phyloP scores from a whole-genome alignment of 2,329 filamentous ascomycete genomes.

The Balansia obtecta region DNA sequence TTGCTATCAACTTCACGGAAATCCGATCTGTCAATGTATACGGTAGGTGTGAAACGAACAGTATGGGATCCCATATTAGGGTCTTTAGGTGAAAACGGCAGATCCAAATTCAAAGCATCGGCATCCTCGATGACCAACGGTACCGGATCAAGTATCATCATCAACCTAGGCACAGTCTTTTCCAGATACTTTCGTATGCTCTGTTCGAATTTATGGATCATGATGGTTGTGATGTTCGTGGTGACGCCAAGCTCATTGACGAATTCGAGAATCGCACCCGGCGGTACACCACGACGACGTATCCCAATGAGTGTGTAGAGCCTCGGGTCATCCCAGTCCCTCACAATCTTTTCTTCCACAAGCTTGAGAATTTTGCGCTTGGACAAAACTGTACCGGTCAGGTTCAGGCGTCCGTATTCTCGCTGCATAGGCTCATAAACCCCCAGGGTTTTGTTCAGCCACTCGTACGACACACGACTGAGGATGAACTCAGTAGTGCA shows the following conservation, averaged over 20 bases:
- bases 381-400: slow-evolving; percentile 74
- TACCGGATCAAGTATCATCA: slow-evolving; percentile 80
- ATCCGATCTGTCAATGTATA: slow-evolving; percentile 78
- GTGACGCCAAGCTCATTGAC: slow-evolving; percentile 87
- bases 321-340: slow-evolving; percentile 83
- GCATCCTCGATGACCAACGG: slow-evolving; percentile 72
- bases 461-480: slow-evolving; percentile 80
- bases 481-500: slow-evolving; percentile 90
- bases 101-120: slow-evolving; percentile 45
- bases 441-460: slow-evolving; percentile 67
- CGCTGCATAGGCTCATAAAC: slow-evolving; percentile 91
- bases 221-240: slow-evolving; percentile 66
- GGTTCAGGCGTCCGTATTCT: slow-evolving; percentile 56
- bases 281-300: slow-evolving; percentile 73
- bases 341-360: slow-evolving; percentile 65
- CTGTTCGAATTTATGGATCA: slow-evolving; percentile 74
- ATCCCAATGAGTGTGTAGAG: slow-evolving; percentile 80
- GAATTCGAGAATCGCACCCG: slow-evolving; percentile 79
- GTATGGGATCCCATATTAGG: slow-evolving; percentile 50
- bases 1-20: slow-evolving; percentile 64
- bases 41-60: slow-evolving; percentile 55
- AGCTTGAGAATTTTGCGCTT: slow-evolving; percentile 76
- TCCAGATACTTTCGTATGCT: slow-evolving; percentile 79
- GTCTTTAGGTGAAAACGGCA: slow-evolving; percentile 78
- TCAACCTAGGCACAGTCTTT: slow-evolving; percentile 72